Base-by-base conservation (phyloP, 2,329 filamentous ascomycete species). In the Sclerotinia trifoliorum region DNA sequence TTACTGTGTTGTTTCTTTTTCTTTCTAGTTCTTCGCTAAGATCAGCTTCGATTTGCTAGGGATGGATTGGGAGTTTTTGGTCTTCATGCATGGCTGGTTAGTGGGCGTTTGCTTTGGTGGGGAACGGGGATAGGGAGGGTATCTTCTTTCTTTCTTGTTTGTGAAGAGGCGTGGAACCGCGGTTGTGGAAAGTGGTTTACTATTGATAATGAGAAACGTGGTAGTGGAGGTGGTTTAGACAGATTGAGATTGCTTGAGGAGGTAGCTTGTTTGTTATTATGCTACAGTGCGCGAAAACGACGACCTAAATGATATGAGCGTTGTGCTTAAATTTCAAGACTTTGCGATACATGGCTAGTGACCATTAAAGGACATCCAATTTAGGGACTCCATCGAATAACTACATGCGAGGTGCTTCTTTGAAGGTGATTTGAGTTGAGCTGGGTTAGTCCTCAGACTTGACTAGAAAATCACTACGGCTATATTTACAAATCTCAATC, bases 11-110 rank as follows among this genome's bases (percentile, higher is more conserved):
- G 17, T 62, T 51, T 10, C n/a, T 65, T 46, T 26, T 52, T 44
- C 15, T 49, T 66, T 62, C 46, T 60, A n/a, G 32, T 52, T 61
- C 42, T 44, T 32, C 44, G 24, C 64, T 32, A 46, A 51, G 52
- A 65, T 39, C n/a, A 29, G 26, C 29, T 52, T 57, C 29, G 52
- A 49, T 26, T 42, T 48, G 17, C 46, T 63, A 63, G 32, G 60
- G 60, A 52, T 51, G 60, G 46, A 42, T 51, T 42, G 29, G 60
- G 58, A 48, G 39, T 63, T 51, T 63, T 63, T 15, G 52, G 44
- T 68, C 55, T 65, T 42, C 62, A 56, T 68, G 15, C 49, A 68
- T 68, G 52, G 52, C 55, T 63, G 56, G 62, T 32, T 55, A 29
- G 52, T 66, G 48, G 54, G 67, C 49, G 46, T 68, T 64, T 21